Evolutionary conservation across 345 rosid genomes (phyloP), one percentile per base, ranked within the genome.

Genomic region (Brassica juncea): DNA sequence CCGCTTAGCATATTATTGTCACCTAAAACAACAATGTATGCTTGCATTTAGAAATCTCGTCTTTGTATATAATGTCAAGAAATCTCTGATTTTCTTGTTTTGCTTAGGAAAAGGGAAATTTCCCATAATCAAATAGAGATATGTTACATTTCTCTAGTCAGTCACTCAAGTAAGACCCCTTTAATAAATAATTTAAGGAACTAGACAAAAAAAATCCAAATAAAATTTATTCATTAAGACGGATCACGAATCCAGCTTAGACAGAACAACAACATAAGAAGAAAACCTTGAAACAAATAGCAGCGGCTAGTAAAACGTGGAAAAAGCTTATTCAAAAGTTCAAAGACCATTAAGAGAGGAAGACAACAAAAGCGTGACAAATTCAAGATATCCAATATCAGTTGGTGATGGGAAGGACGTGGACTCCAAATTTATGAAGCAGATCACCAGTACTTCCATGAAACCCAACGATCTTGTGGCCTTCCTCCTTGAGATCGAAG

Each of bases 401-500:
- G 61, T 55, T 55, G 61, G 27, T 55, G 44, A 76, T 72, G 11
- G 84, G 84, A 19, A 9, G 12, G 55, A 81, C 74, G 67, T 81
- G 49, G 12, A 68, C 81, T 67, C 84, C 84, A 77, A 81, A 6
- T 21, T 76, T 42, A 8, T 77, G 73, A 66, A 81, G 68, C 2
- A 65, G 15, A 4, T 77, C 49, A 71, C 61, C 27, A 1, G 71
- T 73, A 11, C 25, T 77, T 67, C 84, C 84, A 72, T 81, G 84
- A 32, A 81, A 81, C 5, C 81, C 84, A 6, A 72, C 81, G 1
- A 81, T 72, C 70, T 81, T 81, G 64, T 77, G 9, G n/a, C 66
- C 74, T 1, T 72, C 70, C 37, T 59, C 14, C 9, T 23, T 28
- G 59, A 77, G 59, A 25, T 0, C 35, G 1, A 81, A 81, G 14